These are phyloP conservation scores for Candida nemodendra DNA, from an alignment of 805 yeast genomes.

Conservation along the genomic window DNA sequence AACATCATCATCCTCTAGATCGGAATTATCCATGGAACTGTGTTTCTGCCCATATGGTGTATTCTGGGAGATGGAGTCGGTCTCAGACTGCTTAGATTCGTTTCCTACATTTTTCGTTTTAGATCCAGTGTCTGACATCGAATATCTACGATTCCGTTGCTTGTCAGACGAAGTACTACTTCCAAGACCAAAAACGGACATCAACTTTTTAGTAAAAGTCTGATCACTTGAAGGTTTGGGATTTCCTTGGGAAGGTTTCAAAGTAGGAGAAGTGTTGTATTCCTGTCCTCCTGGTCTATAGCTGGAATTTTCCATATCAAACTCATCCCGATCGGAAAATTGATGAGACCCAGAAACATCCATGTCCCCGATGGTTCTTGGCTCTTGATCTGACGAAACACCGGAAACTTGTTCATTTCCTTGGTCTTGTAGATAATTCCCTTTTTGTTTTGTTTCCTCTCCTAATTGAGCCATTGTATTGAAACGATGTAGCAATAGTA, in stretches of 20 bases:
- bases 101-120: too few relatives aligned
- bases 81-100: too few relatives aligned
- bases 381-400: conserved; percentile 2
- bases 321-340: too few relatives aligned
- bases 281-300: conserved; percentile 9
- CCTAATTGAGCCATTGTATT: conserved; percentile 1
- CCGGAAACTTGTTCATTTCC: conserved; percentile 2
- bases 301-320: conserved; percentile 1
- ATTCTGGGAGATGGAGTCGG: too few relatives aligned
- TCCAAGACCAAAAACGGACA: conserved; percentile 2
- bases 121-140: too few relatives aligned
- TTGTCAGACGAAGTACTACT: too few relatives aligned
- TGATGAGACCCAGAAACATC: conserved; percentile 13
- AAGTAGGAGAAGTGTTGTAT: conserved; percentile 16
- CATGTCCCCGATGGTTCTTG: conserved; percentile 1
- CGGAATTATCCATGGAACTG: too few relatives aligned
- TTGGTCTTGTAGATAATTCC: conserved; percentile 2
- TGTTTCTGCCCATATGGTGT: too few relatives aligned
- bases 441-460: not conserved
- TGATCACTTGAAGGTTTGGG: not conserved
- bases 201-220: conserved; percentile 1
- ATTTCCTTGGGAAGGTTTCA: conserved; percentile 8
- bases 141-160: too few relatives aligned
- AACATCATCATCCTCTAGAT: too few relatives aligned
- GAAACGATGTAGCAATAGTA: too few relatives aligned